These are phyloP conservation scores for Amanita phalloides DNA, from an alignment of 768 basidiomycete species.

Conservation along the genomic window DNA sequence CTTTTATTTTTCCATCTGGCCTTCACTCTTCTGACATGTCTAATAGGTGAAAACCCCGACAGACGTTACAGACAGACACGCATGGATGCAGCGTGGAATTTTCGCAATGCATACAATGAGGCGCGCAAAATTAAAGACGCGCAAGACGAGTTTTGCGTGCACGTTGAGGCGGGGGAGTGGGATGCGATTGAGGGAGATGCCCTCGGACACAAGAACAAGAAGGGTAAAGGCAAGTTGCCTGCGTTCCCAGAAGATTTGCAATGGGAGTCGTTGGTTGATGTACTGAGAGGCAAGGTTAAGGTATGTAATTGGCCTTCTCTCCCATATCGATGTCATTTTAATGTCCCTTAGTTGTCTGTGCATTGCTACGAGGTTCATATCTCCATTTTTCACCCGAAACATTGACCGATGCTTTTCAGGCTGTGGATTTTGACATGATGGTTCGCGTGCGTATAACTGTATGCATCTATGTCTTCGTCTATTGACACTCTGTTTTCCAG, in stretches of 20 bases:
- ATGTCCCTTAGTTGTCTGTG: constrained; percentile 19
- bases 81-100: constrained; percentile 59
- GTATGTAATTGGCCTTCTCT: constrained; percentile 19
- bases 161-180: constrained; percentile 36
- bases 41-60: constrained; percentile 48
- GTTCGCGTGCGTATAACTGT: constrained; percentile 36
- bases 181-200: constrained; percentile 16
- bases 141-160: constrained; percentile 59
- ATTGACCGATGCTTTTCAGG: constrained; percentile 19
- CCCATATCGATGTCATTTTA: neutral
- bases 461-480: neutral
- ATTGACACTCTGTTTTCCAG: constrained; percentile 16
- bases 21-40: neutral
- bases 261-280: constrained; percentile 63
- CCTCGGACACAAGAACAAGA: constrained; percentile 6
- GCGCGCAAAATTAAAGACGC: constrained; percentile 53
- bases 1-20: constrained; percentile 6
- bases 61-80: constrained; percentile 34
- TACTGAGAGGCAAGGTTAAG: constrained; percentile 66
- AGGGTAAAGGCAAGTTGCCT: neutral
- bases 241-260: constrained; percentile 57
- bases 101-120: constrained; percentile 60
- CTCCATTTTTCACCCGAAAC: neutral
- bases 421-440: constrained; percentile 58
- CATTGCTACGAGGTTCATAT: constrained; percentile 30